These are phyloP conservation scores for Cercospora nicotianae DNA, from an alignment of 2,329 filamentous ascomycete species.

Conservation along the genomic window DNA sequence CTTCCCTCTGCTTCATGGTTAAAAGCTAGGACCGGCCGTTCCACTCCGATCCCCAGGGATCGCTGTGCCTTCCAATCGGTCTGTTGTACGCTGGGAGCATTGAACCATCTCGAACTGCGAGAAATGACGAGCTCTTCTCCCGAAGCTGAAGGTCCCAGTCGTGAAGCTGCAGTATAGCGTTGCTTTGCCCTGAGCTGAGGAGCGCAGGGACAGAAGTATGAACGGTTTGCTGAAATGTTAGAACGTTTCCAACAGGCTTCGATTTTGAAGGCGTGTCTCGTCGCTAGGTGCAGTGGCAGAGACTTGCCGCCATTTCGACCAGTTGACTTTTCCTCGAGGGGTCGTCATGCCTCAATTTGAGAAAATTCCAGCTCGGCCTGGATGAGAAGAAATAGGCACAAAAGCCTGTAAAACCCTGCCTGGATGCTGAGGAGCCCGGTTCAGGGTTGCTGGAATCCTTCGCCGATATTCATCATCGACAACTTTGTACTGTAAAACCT, in stretches of 20 bases:
- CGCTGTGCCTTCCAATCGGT: neutral
- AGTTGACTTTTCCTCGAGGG: neutral
- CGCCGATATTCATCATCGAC: neutral
- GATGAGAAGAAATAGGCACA: neutral
- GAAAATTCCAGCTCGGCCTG: neutral
- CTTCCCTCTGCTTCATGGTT: neutral
- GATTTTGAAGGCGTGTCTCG: neutral
- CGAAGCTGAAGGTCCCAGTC: neutral
- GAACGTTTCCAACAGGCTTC: neutral
- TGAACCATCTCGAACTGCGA: neutral
- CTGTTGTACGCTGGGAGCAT: neutral
- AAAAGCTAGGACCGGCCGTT: neutral
- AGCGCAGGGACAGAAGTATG: neutral
- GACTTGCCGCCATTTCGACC: neutral
- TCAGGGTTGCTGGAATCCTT: neutral
- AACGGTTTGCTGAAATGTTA: neutral
- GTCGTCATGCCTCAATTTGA: neutral
- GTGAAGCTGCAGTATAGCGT: neutral
- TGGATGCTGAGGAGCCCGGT: neutral
- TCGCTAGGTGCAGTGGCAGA: neutral
- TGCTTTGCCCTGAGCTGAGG: neutral
- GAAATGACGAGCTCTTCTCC: neutral
- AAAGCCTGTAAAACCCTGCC: neutral
- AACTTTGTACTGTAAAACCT: neutral
- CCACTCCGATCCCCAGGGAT: neutral